Conservation (phyloP, 306 rosid species). For the Castanea mollissima region DNA sequence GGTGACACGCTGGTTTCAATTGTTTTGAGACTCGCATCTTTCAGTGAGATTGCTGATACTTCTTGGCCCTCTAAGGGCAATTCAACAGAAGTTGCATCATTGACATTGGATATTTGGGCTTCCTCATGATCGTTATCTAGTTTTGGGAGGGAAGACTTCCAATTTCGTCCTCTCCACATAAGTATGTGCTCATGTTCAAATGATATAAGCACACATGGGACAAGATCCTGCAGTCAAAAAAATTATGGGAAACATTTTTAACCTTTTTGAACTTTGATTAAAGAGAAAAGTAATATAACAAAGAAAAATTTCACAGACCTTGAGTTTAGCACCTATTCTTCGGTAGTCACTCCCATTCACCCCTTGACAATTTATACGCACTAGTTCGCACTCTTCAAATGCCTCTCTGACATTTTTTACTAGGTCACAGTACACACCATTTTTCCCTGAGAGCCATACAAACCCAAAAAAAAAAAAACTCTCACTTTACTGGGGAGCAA, state of each 20-base stretch:
- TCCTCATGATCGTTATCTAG: constrained; percentile 24
- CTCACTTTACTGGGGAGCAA: constrained; percentile 9
- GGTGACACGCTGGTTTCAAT: constrained; percentile 23
- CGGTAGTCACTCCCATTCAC: constrained; percentile 81
- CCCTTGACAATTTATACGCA: constrained; percentile 86
- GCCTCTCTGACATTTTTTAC: constrained; percentile 75
- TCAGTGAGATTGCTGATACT: constrained; percentile 10
- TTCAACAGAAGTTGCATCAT: constrained; percentile 18
- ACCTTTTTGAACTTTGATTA: neutral
- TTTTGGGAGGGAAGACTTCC: constrained; percentile 62
- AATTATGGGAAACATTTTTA: neutral
- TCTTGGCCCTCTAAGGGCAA: constrained; percentile 28
- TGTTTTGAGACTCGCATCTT: constrained; percentile 21
- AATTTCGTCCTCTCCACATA: constrained; percentile 80
- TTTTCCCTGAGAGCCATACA: constrained; percentile 61
- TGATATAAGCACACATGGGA: constrained; percentile 84
- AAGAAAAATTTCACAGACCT: constrained; percentile 42
- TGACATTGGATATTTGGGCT: constrained; percentile 25
- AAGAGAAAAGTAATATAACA: neutral
- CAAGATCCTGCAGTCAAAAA: constrained; percentile 74
- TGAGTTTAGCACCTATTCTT: constrained; percentile 89
- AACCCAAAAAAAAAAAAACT: neutral
- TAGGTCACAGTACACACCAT: constrained; percentile 76
- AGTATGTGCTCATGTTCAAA: constrained; percentile 83
- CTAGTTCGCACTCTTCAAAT: constrained; percentile 88